Base-by-base conservation (phyloP, 768 basidiomycete genomes). In the Lactarius hatsudake region DNA sequence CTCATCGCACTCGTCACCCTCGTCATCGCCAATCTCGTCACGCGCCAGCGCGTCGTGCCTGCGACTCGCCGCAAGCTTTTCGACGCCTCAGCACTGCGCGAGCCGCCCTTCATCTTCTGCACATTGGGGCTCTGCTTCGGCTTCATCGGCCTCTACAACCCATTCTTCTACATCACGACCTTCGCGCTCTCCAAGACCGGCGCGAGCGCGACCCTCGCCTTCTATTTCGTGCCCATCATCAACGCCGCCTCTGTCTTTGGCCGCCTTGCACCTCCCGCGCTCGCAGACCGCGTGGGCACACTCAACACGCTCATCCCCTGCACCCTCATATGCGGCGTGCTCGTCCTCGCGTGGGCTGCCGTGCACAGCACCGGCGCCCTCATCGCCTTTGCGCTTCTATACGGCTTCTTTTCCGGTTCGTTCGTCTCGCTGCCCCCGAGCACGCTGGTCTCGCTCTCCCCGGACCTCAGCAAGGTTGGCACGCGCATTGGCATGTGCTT, bases 361-460 rank as follows among this genome's bases (percentile, higher is more conserved):
- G 66, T 78, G 17, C 60, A 65, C 55, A 74, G 62, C 26, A 71
- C 72, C 5, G 72, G 64, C 5, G 74, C 75, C 36, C 66, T 77
- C 7, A 55, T 79, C 8, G 71, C 73, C 17, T 77, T 80, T 30
- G 75, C 74, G 1, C 62, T 78, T 55, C 71, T 81, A 30, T 81
- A 76, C 63, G 80, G 80, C 1, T 79, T 81, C 70, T 78, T 78
- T 63, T 72, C 75, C 38, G 65, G 69, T 9, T 23, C 71, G 17
- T 71, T 67, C 28, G 68, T 71, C n/a, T 59, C 71, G 60, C 32
- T 71, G 3, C 36, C 63, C 17, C 63, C 66, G 8, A 64, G 62
- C 38, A 30, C 54, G 3, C 48, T 68, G 61, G 62, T 55, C 45
- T 30, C 45, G 17, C 55, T 69, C 13, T 65, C 72, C 48, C 36